These are phyloP conservation scores for Didymosphaeria variabile DNA, from an alignment of 2,329 filamentous ascomycete species.

Conservation along the genomic window DNA sequence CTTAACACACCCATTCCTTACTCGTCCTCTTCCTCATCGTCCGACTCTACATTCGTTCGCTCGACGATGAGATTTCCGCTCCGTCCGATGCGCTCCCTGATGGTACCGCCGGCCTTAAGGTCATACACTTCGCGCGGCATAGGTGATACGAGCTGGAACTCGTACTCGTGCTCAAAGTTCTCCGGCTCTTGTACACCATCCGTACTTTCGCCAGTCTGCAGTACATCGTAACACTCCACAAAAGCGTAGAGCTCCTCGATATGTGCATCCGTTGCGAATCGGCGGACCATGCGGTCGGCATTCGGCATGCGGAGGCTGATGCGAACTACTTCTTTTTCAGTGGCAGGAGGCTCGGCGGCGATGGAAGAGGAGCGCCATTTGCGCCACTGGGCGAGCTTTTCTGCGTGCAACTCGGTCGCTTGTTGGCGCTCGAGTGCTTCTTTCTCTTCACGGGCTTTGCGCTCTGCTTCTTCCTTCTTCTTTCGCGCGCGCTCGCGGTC, in stretches of 20 bases:
- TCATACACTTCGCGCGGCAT: constrained; percentile 86
- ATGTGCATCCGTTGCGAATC: constrained; percentile 73
- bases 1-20: constrained; percentile 9
- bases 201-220: constrained; percentile 56
- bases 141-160: constrained; percentile 84
- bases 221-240: constrained; percentile 84
- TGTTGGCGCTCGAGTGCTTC: constrained; percentile 72
- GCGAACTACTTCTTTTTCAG: constrained; percentile 75
- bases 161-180: constrained; percentile 80
- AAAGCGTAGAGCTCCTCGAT: constrained; percentile 95
- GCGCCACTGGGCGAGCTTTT: constrained; percentile 75
- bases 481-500: constrained; percentile 85
- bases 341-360: constrained; percentile 70
- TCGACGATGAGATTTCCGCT: constrained; percentile 93
- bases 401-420: constrained; percentile 65
- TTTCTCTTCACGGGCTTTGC: constrained; percentile 67
- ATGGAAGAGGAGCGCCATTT: constrained; percentile 78
- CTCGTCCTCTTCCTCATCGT: constrained; percentile 55
- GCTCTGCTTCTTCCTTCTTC: constrained; percentile 77
- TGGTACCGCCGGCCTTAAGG: constrained; percentile 69
- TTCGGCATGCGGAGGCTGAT: constrained; percentile 69
- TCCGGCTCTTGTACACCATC: constrained; percentile 63
- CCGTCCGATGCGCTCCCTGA: constrained; percentile 78
- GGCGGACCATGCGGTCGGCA: constrained; percentile 78
- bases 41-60: constrained; percentile 65